Percentiles rank a stretch among this genome's conserved stretches.
Conservation (phyloP, 441 rosid genomes). For the Croton setiger region DNA sequence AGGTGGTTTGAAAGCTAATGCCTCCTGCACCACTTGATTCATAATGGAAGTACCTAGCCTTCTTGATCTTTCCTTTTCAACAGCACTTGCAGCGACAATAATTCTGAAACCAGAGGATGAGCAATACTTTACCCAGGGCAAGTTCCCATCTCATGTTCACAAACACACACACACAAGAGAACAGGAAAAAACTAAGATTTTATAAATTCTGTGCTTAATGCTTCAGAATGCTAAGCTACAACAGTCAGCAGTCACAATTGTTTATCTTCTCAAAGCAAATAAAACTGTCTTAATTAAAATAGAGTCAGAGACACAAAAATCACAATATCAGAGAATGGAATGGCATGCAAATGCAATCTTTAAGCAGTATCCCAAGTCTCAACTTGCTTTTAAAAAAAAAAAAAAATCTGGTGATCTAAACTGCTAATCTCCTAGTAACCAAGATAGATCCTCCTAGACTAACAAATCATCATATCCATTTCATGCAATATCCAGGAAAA, state of each 20-base stretch:
- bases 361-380: too few species aligned
- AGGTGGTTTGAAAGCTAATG: conserved; percentile 87
- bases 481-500: too few species aligned
- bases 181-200: background rate
- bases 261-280: conserved; percentile 1
- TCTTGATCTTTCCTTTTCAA: conserved; percentile 90
- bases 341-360: too few species aligned
- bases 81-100: conserved; percentile 65
- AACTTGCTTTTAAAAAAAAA: too few species aligned
- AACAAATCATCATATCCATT: too few species aligned
- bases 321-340: background rate
- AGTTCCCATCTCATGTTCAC: background rate
- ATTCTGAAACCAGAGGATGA: conserved; percentile 42
- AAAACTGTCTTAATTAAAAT: background rate
- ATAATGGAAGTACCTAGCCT: conserved; percentile 77
- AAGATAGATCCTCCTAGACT: too few species aligned
- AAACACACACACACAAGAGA: background rate
- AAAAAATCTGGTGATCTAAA: too few species aligned
- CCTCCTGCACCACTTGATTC: conserved; percentile 86
- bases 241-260: background rate
- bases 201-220: background rate
- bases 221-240: conserved; percentile 1
- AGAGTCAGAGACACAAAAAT: background rate
- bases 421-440: too few species aligned
- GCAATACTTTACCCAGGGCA: background rate